These are phyloP conservation scores for Carnegiea gigantea DNA, from an alignment of 179 eudicot genomes.

Conservation along the genomic window DNA sequence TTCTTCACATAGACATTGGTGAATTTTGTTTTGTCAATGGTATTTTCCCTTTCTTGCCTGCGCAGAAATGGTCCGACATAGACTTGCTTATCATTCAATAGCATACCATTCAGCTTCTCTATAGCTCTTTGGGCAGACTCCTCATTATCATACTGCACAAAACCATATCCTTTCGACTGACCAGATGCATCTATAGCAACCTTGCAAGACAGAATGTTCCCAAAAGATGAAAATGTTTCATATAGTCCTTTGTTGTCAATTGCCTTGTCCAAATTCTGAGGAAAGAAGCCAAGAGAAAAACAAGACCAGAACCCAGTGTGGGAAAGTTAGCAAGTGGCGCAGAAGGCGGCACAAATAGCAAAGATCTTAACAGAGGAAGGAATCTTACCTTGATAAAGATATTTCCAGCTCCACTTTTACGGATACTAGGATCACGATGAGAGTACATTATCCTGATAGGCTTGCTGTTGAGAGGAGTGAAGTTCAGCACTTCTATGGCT, in stretches of 20 bases:
- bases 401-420: constrained; percentile 72
- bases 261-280: constrained; percentile 68
- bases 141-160: constrained; percentile 68
- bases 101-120: constrained; percentile 65
- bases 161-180: constrained; percentile 75
- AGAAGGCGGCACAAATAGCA: not conserved
- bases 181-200: constrained; percentile 67
- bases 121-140: constrained; percentile 76
- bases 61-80: constrained; percentile 69
- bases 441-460: constrained; percentile 72
- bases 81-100: constrained; percentile 75
- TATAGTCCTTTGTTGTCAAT: constrained; percentile 68
- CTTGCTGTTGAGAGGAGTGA: constrained; percentile 62
- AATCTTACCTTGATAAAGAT: constrained; percentile 62
- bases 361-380: not conserved
- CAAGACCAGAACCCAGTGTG: not conserved
- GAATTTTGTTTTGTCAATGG: constrained; percentile 48
- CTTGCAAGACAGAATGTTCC: constrained; percentile 72
- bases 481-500: constrained; percentile 65
- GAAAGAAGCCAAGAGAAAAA: not conserved
- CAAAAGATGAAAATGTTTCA: constrained; percentile 69
- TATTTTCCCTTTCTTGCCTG: constrained; percentile 58
- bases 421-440: constrained; percentile 57
- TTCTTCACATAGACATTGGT: constrained; percentile 76
- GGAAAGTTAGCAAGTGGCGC: not conserved